Conservation (phyloP, 2,329 filamentous ascomycete species). For the Pseudogymnoascus pannorum region DNA sequence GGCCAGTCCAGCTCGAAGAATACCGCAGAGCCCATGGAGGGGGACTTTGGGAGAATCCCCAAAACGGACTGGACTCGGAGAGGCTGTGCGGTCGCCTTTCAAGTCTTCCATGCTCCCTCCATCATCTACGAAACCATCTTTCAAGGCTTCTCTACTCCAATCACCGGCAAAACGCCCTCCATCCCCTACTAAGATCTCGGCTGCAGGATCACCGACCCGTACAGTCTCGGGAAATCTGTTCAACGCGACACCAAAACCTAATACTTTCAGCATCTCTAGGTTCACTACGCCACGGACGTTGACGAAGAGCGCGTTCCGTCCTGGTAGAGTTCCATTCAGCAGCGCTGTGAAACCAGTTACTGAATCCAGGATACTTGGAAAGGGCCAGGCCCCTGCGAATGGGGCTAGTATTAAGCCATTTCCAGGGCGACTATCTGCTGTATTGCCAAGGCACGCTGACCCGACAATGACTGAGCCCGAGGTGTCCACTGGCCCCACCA, state of each 20-base stretch:
- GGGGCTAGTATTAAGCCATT: constrained; percentile 23
- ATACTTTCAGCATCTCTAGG: constrained; percentile 26
- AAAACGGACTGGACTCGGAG: constrained; percentile 34
- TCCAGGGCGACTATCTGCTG: constrained; percentile 33
- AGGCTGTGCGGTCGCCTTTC: constrained; percentile 25
- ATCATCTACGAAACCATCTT: constrained; percentile 20
- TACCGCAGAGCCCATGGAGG: constrained; percentile 45
- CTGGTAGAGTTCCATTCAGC: constrained; percentile 20
- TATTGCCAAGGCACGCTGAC: constrained; percentile 31
- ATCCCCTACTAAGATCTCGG: constrained; percentile 27
- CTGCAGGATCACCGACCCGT: constrained; percentile 25
- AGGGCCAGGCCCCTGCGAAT: constrained; percentile 1
- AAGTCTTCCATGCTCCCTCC: constrained; percentile 20
- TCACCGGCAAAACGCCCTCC: constrained; percentile 27
- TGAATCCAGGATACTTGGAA: not conserved
- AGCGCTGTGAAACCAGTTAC: constrained; percentile 11
- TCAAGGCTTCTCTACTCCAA: constrained; percentile 27
- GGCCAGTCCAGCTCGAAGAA: constrained; percentile 49
- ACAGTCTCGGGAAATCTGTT: constrained; percentile 11
- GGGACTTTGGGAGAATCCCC: constrained; percentile 51
- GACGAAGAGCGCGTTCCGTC: constrained; percentile 14
- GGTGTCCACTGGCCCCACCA: not conserved
- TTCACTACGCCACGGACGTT: constrained; percentile 26
- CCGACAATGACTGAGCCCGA: constrained; percentile 17
- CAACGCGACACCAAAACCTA: constrained; percentile 23